A percentile compares a stretch with the other conserved stretches of the same genome.
These are phyloP conservation scores for Blastocystis sp. DNA, from an alignment of 352 stramenopile genomes.

Conservation along the genomic window DNA sequence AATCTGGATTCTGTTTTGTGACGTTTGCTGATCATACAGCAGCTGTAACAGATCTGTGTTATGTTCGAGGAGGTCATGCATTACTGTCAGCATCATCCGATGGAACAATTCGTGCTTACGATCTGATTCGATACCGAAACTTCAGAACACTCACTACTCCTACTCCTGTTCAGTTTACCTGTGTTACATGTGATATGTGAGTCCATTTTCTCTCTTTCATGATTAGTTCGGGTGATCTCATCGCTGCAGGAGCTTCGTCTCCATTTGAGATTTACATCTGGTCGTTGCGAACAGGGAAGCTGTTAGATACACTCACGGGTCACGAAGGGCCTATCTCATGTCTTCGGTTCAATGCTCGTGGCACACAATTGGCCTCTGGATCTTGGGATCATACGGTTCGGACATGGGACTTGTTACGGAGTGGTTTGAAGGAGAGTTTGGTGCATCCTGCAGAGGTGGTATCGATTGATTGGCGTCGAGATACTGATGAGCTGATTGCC, in stretches of 20 bases:
- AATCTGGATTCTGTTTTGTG: slow-evolving; percentile 95
- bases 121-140: slow-evolving; percentile 95
- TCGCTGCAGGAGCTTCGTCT: slow-evolving; percentile 83
- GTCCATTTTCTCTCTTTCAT: slow-evolving; percentile 18
- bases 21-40: slow-evolving; percentile 93
- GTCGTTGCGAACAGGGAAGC: slow-evolving; percentile 86
- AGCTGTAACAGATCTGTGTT: slow-evolving; percentile 87
- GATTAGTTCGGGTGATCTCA: slow-evolving; percentile 63
- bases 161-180: slow-evolving; percentile 91
- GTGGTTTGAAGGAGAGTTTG: slow-evolving; percentile 79
- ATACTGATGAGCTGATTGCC: slow-evolving; percentile 88
- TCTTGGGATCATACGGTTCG: slow-evolving; percentile 97
- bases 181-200: slow-evolving; percentile 84
- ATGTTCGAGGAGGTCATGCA: slow-evolving; percentile 76
- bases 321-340: slow-evolving; percentile 90
- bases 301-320: slow-evolving; percentile 92
- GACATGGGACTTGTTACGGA: slow-evolving; percentile 88
- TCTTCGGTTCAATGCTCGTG: slow-evolving; percentile 75
- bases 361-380: slow-evolving; percentile 78
- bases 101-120: slow-evolving; percentile 92
- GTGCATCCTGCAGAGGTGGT: slow-evolving; percentile 90
- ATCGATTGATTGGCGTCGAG: slow-evolving; percentile 86
- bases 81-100: slow-evolving; percentile 92
- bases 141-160: slow-evolving; percentile 93
- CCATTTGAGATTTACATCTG: slow-evolving; percentile 95